A percentile compares a stretch with the other conserved stretches of the same genome.
Conservation (phyloP, 768 basidiomycete genomes). For the Tremella mesenterica region DNA sequence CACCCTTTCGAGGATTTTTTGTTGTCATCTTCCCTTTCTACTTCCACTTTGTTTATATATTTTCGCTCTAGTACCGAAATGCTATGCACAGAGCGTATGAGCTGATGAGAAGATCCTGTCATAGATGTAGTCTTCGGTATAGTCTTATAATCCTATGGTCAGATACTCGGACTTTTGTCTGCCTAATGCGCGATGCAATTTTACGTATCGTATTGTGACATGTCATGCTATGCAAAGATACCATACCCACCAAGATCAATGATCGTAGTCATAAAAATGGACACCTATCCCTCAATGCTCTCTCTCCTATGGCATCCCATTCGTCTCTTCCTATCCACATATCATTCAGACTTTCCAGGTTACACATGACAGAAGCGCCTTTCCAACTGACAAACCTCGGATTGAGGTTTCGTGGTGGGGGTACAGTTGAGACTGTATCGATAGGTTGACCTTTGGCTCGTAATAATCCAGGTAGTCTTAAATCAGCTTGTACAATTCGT, state of each 20-base stretch:
- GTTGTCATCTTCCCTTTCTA: not conserved
- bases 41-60: not conserved
- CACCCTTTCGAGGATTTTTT: not conserved
- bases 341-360: conserved; percentile 82
- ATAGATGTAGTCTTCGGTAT: no score
- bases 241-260: no score
- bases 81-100: not conserved
- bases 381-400: conserved; percentile 88
- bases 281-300: conserved; percentile 44
- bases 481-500: not conserved
- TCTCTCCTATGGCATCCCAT: conserved; percentile 51
- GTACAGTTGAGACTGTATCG: conserved; percentile 65
- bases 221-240: no score
- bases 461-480: conserved; percentile 29
- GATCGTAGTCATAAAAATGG: conserved; percentile 27
- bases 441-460: conserved; percentile 25
- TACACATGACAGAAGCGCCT: conserved; percentile 79
- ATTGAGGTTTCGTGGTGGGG: conserved; percentile 89
- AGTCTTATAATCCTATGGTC: no score
- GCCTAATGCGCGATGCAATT: no score
- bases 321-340: conserved; percentile 80
- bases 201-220: no score
- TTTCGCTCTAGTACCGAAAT: no score
- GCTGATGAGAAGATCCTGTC: not conserved
- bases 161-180: no score